phyloP scores from a whole-genome alignment of 2,329 filamentous ascomycete species.

The Aspergillus intermedius region DNA sequence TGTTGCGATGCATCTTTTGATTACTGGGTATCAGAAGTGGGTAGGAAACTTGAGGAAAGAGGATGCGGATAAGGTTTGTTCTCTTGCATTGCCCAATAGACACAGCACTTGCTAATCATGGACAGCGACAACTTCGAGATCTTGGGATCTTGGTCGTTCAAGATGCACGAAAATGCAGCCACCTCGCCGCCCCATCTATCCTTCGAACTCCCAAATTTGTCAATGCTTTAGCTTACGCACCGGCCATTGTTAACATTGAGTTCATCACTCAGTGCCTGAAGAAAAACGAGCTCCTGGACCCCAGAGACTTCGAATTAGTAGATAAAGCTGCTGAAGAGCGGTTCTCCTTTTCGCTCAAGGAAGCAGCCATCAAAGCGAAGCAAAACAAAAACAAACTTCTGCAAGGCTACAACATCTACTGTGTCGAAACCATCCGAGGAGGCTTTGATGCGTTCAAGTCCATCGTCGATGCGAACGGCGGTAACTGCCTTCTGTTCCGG shows the following conservation, averaged over 20 bases:
- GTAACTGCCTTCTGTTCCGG: slow-evolving; percentile 69
- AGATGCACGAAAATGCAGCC: slow-evolving; percentile 70
- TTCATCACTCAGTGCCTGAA: slow-evolving; percentile 76
- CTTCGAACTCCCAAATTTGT: slow-evolving; percentile 93
- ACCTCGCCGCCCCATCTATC: slow-evolving; percentile 79
- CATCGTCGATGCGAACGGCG: slow-evolving; percentile 85
- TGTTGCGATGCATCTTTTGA: slow-evolving; percentile 66
- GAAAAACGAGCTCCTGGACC: slow-evolving; percentile 56
- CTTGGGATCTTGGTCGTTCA: slow-evolving; percentile 75
- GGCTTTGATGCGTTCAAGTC: slow-evolving; percentile 77
- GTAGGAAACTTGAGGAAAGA: slow-evolving; percentile 65
- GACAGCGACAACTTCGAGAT: slow-evolving; percentile 69
- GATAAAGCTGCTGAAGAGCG: slow-evolving; percentile 68
- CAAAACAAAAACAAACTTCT: slow-evolving; percentile 72
- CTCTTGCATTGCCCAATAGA: neutral
- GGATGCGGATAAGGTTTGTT: slow-evolving; percentile 68
- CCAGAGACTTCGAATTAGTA: slow-evolving; percentile 60
- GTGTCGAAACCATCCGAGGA: slow-evolving; percentile 70
- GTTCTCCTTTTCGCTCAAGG: slow-evolving; percentile 62
- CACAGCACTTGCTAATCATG: slow-evolving; percentile 8
- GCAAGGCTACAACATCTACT: slow-evolving; percentile 71
- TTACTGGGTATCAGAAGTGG: slow-evolving; percentile 84
- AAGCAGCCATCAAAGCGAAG: slow-evolving; percentile 64
- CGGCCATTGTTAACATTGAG: slow-evolving; percentile 65
- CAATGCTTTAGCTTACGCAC: slow-evolving; percentile 73